These are phyloP conservation scores for Scopulariopsis brevicaulis DNA, from an alignment of 2,329 filamentous ascomycete genomes.

Conservation along the genomic window DNA sequence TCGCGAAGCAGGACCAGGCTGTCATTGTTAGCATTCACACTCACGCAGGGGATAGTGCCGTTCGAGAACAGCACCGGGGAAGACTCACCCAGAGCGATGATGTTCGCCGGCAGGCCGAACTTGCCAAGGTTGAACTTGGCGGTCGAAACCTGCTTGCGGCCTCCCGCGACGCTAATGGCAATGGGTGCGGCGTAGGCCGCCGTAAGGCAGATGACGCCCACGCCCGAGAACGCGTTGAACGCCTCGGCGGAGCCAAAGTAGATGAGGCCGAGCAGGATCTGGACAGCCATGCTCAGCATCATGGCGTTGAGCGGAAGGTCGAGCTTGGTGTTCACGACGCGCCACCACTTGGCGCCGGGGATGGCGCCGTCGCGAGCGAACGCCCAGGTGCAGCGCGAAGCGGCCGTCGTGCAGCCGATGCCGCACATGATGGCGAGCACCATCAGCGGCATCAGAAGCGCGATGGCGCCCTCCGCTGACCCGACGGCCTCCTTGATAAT, in stretches of 20 bases:
- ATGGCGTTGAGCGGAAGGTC: conserved; percentile 61
- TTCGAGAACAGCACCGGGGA: background rate
- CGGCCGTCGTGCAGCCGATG: conserved; percentile 57
- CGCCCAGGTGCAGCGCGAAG: conserved; percentile 57
- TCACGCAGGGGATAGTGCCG: background rate
- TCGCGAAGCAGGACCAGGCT: conserved; percentile 57
- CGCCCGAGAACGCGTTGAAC: conserved; percentile 63
- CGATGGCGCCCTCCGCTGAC: conserved; percentile 48
- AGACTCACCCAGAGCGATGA: conserved; percentile 49
- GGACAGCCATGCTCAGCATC: conserved; percentile 57
- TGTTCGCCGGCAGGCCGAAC: conserved; percentile 50
- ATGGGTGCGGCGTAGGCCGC: conserved; percentile 59
- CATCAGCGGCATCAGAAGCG: conserved; percentile 51
- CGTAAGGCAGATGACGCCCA: conserved; percentile 59
- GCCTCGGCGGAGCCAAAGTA: conserved; percentile 59
- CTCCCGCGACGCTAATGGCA: conserved; percentile 47
- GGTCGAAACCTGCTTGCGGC: conserved; percentile 45
- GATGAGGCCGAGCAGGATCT: conserved; percentile 53
- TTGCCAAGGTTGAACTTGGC: conserved; percentile 51
- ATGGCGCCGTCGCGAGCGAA: conserved; percentile 62
- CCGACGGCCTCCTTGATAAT: conserved; percentile 55
- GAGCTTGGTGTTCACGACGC: conserved; percentile 46
- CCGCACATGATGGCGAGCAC: conserved; percentile 57
- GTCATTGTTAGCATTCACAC: background rate
- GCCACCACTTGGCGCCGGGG: conserved; percentile 50